Evolutionary conservation across 306 rosid genomes (phyloP).

Genomic region (Castanospermum australe): DNA sequence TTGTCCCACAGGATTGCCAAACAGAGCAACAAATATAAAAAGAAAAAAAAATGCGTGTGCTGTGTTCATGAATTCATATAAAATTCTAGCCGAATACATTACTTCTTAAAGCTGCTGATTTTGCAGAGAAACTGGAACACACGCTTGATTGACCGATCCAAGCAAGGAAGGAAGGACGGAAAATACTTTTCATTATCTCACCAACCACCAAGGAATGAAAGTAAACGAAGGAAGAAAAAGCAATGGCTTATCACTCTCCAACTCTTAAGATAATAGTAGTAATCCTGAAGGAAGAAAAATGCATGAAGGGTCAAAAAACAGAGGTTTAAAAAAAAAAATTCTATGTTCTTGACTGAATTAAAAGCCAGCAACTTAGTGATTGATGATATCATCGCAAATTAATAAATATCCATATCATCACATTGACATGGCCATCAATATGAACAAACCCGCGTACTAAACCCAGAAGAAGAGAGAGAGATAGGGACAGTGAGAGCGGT

Average conservation of each 20-base stretch:
- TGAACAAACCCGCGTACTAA: background rate
- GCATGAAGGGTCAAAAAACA: background rate
- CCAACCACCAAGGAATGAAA: background rate
- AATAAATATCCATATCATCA: background rate
- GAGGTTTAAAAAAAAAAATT: background rate
- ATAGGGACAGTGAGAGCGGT: background rate
- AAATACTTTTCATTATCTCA: background rate
- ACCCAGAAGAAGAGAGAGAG: background rate
- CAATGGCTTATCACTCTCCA: background rate
- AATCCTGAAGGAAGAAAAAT: background rate
- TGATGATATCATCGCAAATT: background rate
- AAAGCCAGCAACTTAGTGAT: background rate
- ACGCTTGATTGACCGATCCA: background rate
- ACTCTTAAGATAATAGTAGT: background rate
- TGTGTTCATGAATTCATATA: background rate
- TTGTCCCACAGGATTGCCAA: slow-evolving; percentile 1
- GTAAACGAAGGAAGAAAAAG: background rate
- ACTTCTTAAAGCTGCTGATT: background rate
- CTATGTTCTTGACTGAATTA: background rate
- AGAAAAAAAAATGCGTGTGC: background rate
- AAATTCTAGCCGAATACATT: background rate
- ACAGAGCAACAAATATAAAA: background rate
- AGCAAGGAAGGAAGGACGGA: background rate
- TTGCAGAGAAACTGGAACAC: background rate
- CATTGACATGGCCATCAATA: background rate